Conservation (phyloP, 805 yeast species). For the Yueomyces sp. region DNA sequence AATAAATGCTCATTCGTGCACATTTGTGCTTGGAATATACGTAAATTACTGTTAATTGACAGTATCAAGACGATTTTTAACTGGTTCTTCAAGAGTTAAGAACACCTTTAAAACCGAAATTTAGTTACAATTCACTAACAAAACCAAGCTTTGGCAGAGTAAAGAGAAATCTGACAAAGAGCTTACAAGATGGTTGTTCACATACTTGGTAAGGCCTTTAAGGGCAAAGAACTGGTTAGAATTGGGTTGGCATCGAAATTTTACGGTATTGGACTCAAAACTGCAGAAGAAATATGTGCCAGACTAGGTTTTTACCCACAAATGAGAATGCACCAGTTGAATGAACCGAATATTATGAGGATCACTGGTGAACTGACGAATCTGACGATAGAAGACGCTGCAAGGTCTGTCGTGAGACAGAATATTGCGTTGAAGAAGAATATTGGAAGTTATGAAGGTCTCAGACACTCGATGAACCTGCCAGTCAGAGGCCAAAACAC, state of each 20-base stretch:
- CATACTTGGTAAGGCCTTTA: constrained; percentile 37
- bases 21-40: too few species aligned
- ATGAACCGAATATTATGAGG: constrained; percentile 76
- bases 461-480: constrained; percentile 73
- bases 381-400: constrained; percentile 70
- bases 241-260: constrained; percentile 68
- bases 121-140: too few species aligned
- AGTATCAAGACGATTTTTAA: too few species aligned
- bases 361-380: constrained; percentile 79
- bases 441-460: constrained; percentile 78
- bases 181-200: constrained; percentile 33
- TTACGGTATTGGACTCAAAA: constrained; percentile 71
- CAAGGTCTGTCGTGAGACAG: constrained; percentile 57
- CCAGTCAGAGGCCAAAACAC: constrained; percentile 89
- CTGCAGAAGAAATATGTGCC: constrained; percentile 69
- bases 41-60: too few species aligned
- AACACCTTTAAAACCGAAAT: too few species aligned
- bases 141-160: too few species aligned
- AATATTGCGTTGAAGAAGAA: constrained; percentile 68
- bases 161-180: too few species aligned
- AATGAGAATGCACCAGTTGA: constrained; percentile 87
- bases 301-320: constrained; percentile 82
- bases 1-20: background rate
- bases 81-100: too few species aligned
- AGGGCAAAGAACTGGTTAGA: constrained; percentile 27